These are phyloP conservation scores for Tetrapisispora phaffii DNA, from an alignment of 805 yeast genomes.

Conservation along the genomic window DNA sequence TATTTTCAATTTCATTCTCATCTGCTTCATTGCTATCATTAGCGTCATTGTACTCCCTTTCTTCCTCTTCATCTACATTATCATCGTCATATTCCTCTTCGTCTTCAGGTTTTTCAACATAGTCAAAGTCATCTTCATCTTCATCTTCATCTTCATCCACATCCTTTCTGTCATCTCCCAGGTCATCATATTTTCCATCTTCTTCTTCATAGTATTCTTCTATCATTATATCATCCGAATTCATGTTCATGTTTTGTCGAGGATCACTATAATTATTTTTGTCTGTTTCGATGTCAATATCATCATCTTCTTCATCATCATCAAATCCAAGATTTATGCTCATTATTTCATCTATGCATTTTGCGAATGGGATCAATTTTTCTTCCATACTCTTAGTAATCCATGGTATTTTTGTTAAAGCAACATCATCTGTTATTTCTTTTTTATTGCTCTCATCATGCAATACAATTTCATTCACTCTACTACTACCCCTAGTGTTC, in stretches of 20 bases:
- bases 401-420: slow-evolving; percentile 25
- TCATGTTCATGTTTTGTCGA: slow-evolving; percentile 2
- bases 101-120: slow-evolving; percentile 9
- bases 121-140: slow-evolving; percentile 8
- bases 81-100: slow-evolving; percentile 10
- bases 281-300: slow-evolving; percentile 16
- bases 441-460: neutral
- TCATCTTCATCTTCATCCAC: slow-evolving; percentile 5
- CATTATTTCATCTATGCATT: slow-evolving; percentile 26
- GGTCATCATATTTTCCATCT: neutral
- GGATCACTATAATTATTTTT: slow-evolving; percentile 15
- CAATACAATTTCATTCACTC: neutral
- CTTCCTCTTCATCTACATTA: slow-evolving; percentile 7
- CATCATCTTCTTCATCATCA: slow-evolving; percentile 25
- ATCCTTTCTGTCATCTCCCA: slow-evolving; percentile 5
- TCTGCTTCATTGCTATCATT: slow-evolving; percentile 10
- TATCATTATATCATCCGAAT: slow-evolving; percentile 10
- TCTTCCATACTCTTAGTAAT: slow-evolving; percentile 11
- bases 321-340: slow-evolving; percentile 26
- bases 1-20: slow-evolving; percentile 4
- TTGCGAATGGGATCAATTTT: slow-evolving; percentile 17
- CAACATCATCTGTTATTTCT: slow-evolving; percentile 14
- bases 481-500: neutral
- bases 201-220: slow-evolving; percentile 17
- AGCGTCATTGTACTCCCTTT: slow-evolving; percentile 9